Evolutionary conservation across 495 filamentous ascomycete genomes (phyloP), one percentile per base, ranked within the genome.

Genomic region (Darksidea phi): DNA sequence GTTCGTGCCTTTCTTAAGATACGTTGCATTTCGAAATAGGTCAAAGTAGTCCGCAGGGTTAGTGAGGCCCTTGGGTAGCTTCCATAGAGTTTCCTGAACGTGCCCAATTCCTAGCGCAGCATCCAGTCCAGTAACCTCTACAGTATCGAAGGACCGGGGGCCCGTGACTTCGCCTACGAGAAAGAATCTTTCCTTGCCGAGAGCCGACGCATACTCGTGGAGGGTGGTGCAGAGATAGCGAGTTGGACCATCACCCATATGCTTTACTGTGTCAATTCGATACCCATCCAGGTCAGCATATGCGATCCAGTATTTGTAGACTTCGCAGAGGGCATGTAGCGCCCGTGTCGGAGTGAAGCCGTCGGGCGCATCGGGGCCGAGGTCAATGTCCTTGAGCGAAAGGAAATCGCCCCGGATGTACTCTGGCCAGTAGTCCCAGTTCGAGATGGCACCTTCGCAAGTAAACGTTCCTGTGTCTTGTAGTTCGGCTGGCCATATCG

Each of bases 281-380:
- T 61, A 70, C 0, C 67, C 67, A 32, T 70, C 67, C 1, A 70
- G 46, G 38, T 70, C 67, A 2, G 65, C 61, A 50, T 57, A 68
- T 13, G 64, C 67, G 18, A 70, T 70, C 67, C 67, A 70, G 57
- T 67, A 70, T 45, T 68, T 67, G 54, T 70, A 70, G 15, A 58
- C 64, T 36, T 56, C 1, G 47, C 43, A 57, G 17, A 70, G 48
- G 0, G 57, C 45, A 21, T 62, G 6, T n/a, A 70, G 51, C 1
- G 67, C 60, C 4, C 32, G 18, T 11, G 56, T 68, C 3, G 67
- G 36, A 13, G 17, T 34, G 38, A 70, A 70, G 20, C 28, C 43
- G 8, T 70, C 57, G 1, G 46, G n/a, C 13, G 2, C 12, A 23
- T 50, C 42, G 10, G 48, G 1, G 0, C 67, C 67, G 13, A 70